Evolutionary conservation across 169 alveolate genomes (phyloP), one percentile per base, ranked within the genome.

Genomic region (Plasmodium cynomolgi): DNA sequence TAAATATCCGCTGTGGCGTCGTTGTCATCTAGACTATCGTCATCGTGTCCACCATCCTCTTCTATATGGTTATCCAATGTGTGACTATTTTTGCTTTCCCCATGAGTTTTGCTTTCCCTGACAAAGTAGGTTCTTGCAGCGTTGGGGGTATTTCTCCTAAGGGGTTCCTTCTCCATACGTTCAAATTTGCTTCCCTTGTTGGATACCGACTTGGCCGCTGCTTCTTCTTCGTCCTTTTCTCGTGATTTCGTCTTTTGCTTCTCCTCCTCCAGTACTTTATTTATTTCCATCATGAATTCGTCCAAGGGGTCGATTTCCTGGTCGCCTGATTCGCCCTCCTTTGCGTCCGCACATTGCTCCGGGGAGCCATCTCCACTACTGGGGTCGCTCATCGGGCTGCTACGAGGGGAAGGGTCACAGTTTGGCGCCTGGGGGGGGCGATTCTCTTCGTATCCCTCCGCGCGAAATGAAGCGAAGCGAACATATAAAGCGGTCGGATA

Each of bases 1-100:
- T 90, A 90, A n/a, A 90, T 90, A 80, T 90, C 94, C 2, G 94
- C 94, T 13, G 94, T 90, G 33, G 50, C 94, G 58, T 90, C 91
- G 50, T 90, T 90, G 54, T 90, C 94, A 90, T 90, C 94, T n/a
- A 90, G 74, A 29, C 91, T 80, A 39, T 80, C 83, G 15, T 85
- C 93, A 74, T 75, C 84, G 15, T 75, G 62, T n/a, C 26, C 56
- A 34, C 13, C 34, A 17, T 75, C 17, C 83, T 75, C 62, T 13
- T 39, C 31, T 3, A 26, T 3, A 50, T 13, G 62, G 23, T 44
- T 29, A 33, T 75, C 56, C 44, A 75, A 75, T 13, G 83, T 68
- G n/a, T 68, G 77, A 23, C n/a, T 11, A 68, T 11, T 26, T 68
- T 20, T 68, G 7, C 77, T 68, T 68, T 68, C 77, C 7, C 6